Conservation (phyloP, 1,284 basidiomycete genomes). For the Gymnopus androsaceus region DNA sequence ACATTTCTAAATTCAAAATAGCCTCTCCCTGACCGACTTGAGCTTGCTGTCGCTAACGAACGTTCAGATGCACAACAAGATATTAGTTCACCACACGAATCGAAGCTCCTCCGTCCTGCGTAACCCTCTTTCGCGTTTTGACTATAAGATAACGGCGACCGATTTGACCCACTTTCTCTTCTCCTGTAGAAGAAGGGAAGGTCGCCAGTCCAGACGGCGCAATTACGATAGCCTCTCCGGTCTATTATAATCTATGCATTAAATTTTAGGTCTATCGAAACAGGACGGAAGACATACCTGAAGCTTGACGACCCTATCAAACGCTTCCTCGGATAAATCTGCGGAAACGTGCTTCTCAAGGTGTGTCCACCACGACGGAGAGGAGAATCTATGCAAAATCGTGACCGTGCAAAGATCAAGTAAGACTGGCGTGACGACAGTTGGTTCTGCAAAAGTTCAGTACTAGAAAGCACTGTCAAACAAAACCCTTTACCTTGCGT, state of each 20-base stretch:
- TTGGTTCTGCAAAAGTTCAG: conserved; percentile 55
- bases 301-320: conserved; percentile 65
- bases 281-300: no score
- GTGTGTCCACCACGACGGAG: conserved; percentile 73
- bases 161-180: conserved; percentile 32
- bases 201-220: conserved; percentile 60
- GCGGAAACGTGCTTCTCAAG: conserved; percentile 67
- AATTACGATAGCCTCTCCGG: conserved; percentile 65
- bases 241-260: no score
- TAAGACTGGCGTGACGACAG: conserved; percentile 66
- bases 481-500: conserved; percentile 63
- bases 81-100: conserved; percentile 45
- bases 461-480: not conserved
- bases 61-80: not conserved
- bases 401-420: conserved; percentile 68
- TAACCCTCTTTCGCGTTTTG: conserved; percentile 61
- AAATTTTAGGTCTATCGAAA: no score
- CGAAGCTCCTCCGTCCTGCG: conserved; percentile 64
- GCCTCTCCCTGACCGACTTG: no score
- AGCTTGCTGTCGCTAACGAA: no score
- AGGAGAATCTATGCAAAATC: conserved; percentile 72
- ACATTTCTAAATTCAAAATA: no score
- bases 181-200: conserved; percentile 21
- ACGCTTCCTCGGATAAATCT: conserved; percentile 58
- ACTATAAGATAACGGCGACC: conserved; percentile 59